Base-by-base conservation (phyloP, 2,329 filamentous ascomycete species). In the Clonostachys rosea region DNA sequence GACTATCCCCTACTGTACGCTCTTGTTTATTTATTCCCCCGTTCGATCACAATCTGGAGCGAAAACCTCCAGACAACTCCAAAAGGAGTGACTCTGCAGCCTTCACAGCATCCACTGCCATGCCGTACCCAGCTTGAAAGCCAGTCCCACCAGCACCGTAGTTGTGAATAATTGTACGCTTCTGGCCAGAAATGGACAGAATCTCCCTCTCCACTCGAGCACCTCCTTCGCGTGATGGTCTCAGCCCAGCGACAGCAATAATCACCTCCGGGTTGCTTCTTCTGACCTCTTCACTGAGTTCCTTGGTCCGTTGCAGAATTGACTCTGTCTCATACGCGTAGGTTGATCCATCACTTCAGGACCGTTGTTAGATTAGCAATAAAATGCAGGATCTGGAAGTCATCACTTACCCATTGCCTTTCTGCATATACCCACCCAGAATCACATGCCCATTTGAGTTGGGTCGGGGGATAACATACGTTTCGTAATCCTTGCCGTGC, bases 121-220 rank as follows among this genome's bases (percentile, higher is more conserved):
- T 69, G 6, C 65, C 66, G 37, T 64, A 69, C 5, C 67, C 66
- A 5, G 71, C 69, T 44, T 74, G 70, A 49, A 68, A 74, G 0
- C 70, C 71, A 3, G 70, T 70, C 10, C 70, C 70, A 2, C 70
- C 68, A 6, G 70, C 70, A 6, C 71, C 71, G 50, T 75, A 73
- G 45, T 71, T 71, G 51, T 71, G 69, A 5, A 72, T 62, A 11
- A 68, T 42, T 1, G 50, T 47, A 2, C 57, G 52, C 14, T 52
- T 50, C 37, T 56, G 33, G 6, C 57, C 61, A 3, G 47, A 48
- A 4, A 67, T 52, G 1, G 46, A 17, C 7, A 63, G 16, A 9
- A 52, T 44, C 43, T 72, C 71, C 9, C 73, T 54, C 53, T 75
- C 73, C 16, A 76, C 67, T 3, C 71, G 66, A 36, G 63, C 65